phyloP scores from a whole-genome alignment of 306 rosid genomes.

The Quercus variabilis region DNA sequence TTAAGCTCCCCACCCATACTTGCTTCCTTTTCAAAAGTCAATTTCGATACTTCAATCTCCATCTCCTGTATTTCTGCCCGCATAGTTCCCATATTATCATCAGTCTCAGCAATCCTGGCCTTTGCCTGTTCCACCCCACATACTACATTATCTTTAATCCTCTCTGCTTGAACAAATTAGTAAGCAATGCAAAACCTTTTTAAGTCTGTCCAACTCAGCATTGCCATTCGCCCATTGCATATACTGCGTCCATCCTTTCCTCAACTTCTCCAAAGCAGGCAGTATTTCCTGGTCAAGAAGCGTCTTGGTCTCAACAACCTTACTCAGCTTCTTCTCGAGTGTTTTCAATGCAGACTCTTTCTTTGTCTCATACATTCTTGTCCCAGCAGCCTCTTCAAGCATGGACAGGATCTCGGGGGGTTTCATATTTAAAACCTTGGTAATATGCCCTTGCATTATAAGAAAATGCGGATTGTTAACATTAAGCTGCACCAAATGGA shows the following conservation, averaged over 20 bases:
- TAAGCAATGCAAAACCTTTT: slow-evolving; percentile 83
- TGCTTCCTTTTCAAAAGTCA: slow-evolving; percentile 84
- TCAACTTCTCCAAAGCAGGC: slow-evolving; percentile 93
- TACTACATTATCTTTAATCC: slow-evolving; percentile 67
- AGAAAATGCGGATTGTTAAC: slow-evolving; percentile 97
- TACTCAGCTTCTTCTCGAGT: slow-evolving; percentile 95
- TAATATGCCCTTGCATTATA: slow-evolving; percentile 98
- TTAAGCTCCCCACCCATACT: slow-evolving; percentile 91
- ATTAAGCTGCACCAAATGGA: slow-evolving; percentile 95
- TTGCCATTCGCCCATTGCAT: slow-evolving; percentile 99
- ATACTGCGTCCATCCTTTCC: slow-evolving; percentile 87
- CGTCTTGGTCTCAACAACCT: slow-evolving; percentile 92
- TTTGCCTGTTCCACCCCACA: slow-evolving; percentile 73
- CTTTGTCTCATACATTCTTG: slow-evolving; percentile 97
- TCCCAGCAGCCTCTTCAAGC: slow-evolving; percentile 99
- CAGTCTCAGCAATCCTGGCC: slow-evolving; percentile 62
- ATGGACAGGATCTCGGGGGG: slow-evolving; percentile 92
- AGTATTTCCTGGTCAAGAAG: slow-evolving; percentile 96
- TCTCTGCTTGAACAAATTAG: slow-evolving; percentile 75
- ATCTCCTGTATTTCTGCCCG: slow-evolving; percentile 63
- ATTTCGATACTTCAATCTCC: slow-evolving; percentile 58
- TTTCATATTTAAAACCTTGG: slow-evolving; percentile 97
- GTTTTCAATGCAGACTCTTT: slow-evolving; percentile 97
- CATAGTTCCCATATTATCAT: slow-evolving; percentile 38
- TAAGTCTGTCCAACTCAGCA: slow-evolving; percentile 86